A percentile compares a stretch with the other conserved stretches of the same genome.
phyloP scores from a whole-genome alignment of 2,329 filamentous ascomycete genomes.

The Fusarium verrucosum region DNA sequence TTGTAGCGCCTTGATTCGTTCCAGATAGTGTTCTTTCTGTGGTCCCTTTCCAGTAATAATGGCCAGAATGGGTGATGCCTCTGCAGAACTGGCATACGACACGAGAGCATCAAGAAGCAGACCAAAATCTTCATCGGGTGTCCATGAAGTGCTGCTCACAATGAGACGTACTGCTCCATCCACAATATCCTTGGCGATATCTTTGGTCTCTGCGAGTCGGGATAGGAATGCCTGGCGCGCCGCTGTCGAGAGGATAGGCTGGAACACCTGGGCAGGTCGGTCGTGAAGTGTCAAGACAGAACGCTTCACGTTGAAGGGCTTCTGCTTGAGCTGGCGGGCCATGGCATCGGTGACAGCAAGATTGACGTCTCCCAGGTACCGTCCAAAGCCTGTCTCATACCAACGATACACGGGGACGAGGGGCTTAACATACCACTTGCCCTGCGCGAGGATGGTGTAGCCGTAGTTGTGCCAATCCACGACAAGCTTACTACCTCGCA shows the following conservation, averaged over 20 bases:
- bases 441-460: slow-evolving; percentile 84
- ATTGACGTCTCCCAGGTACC: slow-evolving; percentile 73
- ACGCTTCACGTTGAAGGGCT: slow-evolving; percentile 71
- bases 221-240: slow-evolving; percentile 69
- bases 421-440: slow-evolving; percentile 67
- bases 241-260: slow-evolving; percentile 65
- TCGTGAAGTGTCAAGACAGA: slow-evolving; percentile 83
- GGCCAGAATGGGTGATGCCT: slow-evolving; percentile 75
- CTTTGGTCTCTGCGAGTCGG: slow-evolving; percentile 70
- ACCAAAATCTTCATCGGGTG: slow-evolving; percentile 93
- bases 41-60: slow-evolving; percentile 97
- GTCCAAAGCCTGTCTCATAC: slow-evolving; percentile 80
- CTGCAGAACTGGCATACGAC: slow-evolving; percentile 66
- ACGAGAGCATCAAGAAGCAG: slow-evolving; percentile 85
- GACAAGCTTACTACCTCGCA: slow-evolving; percentile 83
- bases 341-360: slow-evolving; percentile 92
- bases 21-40: slow-evolving; percentile 78
- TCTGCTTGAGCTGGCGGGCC: slow-evolving; percentile 72
- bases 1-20: slow-evolving; percentile 69
- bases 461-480: slow-evolving; percentile 99
- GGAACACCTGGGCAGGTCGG: slow-evolving; percentile 83
- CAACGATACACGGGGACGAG: slow-evolving; percentile 79
- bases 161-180: slow-evolving; percentile 72
- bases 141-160: slow-evolving; percentile 97
- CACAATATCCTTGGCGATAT: slow-evolving; percentile 67